A percentile compares a stretch with the other conserved stretches of the same genome.
phyloP scores from a whole-genome alignment of 2,329 filamentous ascomycete species.

The Canariomyces notabilis region DNA sequence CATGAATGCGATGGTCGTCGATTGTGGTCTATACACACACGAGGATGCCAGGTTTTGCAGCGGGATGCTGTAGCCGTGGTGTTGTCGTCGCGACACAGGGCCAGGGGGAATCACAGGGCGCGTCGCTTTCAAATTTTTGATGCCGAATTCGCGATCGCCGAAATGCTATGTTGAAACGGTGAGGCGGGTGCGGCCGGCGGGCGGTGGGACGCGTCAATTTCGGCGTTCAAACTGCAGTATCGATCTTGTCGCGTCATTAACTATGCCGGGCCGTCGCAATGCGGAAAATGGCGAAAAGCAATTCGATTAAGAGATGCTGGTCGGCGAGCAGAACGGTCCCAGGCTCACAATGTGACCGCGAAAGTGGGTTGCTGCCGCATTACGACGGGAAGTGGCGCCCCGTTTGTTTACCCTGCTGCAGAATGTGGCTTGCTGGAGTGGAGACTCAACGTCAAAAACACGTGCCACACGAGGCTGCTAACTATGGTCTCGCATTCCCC shows the following conservation, averaged over 20 bases:
- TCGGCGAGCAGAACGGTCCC: slow-evolving; percentile 6
- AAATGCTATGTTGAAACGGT: background rate
- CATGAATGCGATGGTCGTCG: slow-evolving; percentile 18
- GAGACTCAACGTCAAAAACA: too few relatives aligned
- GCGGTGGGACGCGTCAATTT: slow-evolving; percentile 23
- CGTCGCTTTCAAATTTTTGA: slow-evolving; percentile 14
- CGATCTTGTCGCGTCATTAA: slow-evolving; percentile 11
- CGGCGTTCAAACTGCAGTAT: background rate
- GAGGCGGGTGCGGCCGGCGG: slow-evolving; percentile 7
- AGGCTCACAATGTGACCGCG: slow-evolving; percentile 1
- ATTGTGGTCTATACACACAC: background rate
- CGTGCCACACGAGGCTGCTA: background rate
- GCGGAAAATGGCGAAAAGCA: background rate
- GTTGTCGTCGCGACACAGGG: slow-evolving; percentile 1
- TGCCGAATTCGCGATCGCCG: too few relatives aligned
- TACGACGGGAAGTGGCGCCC: slow-evolving; percentile 22
- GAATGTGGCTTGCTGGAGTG: slow-evolving; percentile 14
- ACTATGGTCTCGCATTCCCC: background rate
- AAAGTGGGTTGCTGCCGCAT: slow-evolving; percentile 13
- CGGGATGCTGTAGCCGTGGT: too few relatives aligned
- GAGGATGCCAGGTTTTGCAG: too few relatives aligned
- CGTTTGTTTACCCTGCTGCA: slow-evolving; percentile 24
- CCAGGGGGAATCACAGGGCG: slow-evolving; percentile 2
- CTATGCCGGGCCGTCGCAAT: background rate
- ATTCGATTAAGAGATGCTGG: slow-evolving; percentile 15